A percentile compares a stretch with the other conserved stretches of the same genome.
These are phyloP conservation scores for Sporopachydermia lactativora DNA, from an alignment of 805 yeast species.

Conservation along the genomic window DNA sequence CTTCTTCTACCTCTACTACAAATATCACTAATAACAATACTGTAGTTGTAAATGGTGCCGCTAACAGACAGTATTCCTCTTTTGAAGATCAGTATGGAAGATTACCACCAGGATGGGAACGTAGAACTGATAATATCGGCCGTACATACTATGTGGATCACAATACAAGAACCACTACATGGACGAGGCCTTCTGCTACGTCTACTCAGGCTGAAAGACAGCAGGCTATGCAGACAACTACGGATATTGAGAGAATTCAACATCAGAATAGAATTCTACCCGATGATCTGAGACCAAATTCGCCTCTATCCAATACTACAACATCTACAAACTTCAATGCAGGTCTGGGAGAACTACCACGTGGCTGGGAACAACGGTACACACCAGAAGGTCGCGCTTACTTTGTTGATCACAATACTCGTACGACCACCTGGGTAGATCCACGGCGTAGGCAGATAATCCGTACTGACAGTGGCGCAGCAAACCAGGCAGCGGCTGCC, in stretches of 20 bases:
- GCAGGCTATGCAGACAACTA: slow-evolving; percentile 32
- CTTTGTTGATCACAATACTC: slow-evolving; percentile 97
- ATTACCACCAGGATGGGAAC: slow-evolving; percentile 98
- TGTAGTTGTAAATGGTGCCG: slow-evolving; percentile 7
- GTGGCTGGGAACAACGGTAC: slow-evolving; percentile 98
- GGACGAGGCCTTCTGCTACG: slow-evolving; percentile 89
- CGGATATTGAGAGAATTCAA: slow-evolving; percentile 82
- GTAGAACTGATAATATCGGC: slow-evolving; percentile 94
- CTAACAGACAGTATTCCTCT: slow-evolving; percentile 63
- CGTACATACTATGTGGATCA: slow-evolving; percentile 97
- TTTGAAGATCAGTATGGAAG: slow-evolving; percentile 96
- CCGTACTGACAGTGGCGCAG: slow-evolving; percentile 70
- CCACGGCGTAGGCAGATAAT: slow-evolving; percentile 98
- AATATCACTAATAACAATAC: slow-evolving; percentile 7
- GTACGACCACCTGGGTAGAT: slow-evolving; percentile 99
- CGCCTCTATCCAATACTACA: neutral
- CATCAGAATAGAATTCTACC: slow-evolving; percentile 87
- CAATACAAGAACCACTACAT: slow-evolving; percentile 94
- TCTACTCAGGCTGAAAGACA: slow-evolving; percentile 63
- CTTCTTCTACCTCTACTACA: neutral
- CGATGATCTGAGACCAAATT: slow-evolving; percentile 23
- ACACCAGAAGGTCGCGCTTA: slow-evolving; percentile 98
- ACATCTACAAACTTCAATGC: slow-evolving; percentile 54
- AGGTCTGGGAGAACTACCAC: slow-evolving; percentile 92
- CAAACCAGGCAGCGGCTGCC: slow-evolving; percentile 28